phyloP scores from a whole-genome alignment of 2,329 filamentous ascomycete species.

The Aspergillus unguis region DNA sequence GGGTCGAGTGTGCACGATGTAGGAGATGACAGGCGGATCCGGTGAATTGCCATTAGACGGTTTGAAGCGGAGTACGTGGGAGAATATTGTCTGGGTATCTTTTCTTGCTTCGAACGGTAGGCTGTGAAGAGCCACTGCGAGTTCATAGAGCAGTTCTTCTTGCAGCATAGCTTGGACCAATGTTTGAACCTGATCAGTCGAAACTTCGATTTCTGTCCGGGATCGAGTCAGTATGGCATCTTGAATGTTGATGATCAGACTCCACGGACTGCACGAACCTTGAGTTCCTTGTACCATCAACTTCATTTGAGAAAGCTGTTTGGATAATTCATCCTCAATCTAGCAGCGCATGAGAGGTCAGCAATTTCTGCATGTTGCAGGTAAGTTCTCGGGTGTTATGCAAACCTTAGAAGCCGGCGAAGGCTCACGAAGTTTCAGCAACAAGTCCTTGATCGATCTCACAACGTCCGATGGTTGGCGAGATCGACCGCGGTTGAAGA shows the following conservation, averaged over 20 bases:
- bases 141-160: conserved; percentile 81
- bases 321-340: conserved; percentile 81
- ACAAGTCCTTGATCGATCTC: conserved; percentile 61
- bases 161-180: conserved; percentile 81
- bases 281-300: conserved; percentile 87
- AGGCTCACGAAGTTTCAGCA: conserved; percentile 59
- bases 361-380: conserved; percentile 5
- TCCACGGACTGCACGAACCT: conserved; percentile 51
- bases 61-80: conserved; percentile 87
- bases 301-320: conserved; percentile 87
- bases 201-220: conserved; percentile 71
- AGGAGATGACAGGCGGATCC: conserved; percentile 81
- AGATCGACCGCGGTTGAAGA: conserved; percentile 62
- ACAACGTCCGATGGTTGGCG: conserved; percentile 62
- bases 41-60: conserved; percentile 63
- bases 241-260: neutral
- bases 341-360: conserved; percentile 39
- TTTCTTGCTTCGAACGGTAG: conserved; percentile 95
- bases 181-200: conserved; percentile 81
- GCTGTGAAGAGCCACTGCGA: conserved; percentile 76
- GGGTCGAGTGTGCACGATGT: conserved; percentile 80
- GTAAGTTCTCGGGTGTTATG: neutral
- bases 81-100: conserved; percentile 93
- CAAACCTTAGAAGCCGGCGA: conserved; percentile 55
- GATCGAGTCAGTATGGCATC: conserved; percentile 4